Evolutionary conservation across 805 yeast species (phyloP), one percentile per base, ranked within the genome.

Genomic region (Cyberlindnera maclurae): DNA sequence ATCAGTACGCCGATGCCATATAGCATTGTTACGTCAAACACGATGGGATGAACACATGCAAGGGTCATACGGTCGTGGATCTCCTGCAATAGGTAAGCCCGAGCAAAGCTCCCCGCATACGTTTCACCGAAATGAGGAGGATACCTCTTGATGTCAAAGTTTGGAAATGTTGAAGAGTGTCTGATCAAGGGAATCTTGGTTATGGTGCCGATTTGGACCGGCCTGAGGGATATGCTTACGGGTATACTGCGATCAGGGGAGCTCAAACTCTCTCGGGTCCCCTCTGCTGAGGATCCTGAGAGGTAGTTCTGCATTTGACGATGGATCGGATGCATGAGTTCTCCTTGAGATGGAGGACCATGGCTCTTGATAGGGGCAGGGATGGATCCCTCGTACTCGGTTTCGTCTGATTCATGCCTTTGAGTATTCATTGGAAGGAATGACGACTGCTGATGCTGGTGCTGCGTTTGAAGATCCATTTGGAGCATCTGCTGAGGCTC

Each of bases 51-150:
- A 4, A 12, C 15, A 3, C 12, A 8, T 2, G 49, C 34, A 0
- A 12, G n/a, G 3, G 20, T 12, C 6, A 47, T 18, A 4, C 41
- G 31, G 4, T 29, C 28, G 26, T 33, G 31, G 12, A 30, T 29
- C 13, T 47, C 49, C 31, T 39, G 29, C 3, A 41, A 15, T 3
- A 46, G 15, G 33, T 36, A 50, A 1, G 46, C 35, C 17, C 55
- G 39, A 12, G 49, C 33, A 27, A 45, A 42, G 3, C 41, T 36
- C 3, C 41, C 30, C 2, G 43, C 15, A 3, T 45, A 29, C 1
- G 55, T 48, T 30, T 53, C 58, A 15, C 40, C 47, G 15, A 49
- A 40, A 27, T 40, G 41, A 26, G 43, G 51, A 5, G 45, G 50
- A 29, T 9, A 42, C 12, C 16, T 31, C 5, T 5, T 17, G 3